phyloP scores from a whole-genome alignment of 139 green algal genomes.

The Penium margaritaceum region DNA sequence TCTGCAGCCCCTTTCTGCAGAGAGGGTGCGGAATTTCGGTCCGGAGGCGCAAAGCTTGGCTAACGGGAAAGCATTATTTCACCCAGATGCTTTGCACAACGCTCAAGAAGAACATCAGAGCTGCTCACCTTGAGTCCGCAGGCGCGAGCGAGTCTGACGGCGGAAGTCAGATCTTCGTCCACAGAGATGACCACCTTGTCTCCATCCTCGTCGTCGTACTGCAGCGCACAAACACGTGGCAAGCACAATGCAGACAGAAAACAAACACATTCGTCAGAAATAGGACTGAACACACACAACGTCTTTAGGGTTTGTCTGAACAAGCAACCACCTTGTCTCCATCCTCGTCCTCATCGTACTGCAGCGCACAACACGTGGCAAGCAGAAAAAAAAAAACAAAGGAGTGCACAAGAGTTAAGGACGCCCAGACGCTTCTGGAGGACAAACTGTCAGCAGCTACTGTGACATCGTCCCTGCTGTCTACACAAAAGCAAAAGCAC shows the following conservation, averaged over 20 bases:
- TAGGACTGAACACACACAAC: background rate
- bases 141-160: constrained; percentile 14
- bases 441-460: too few species aligned
- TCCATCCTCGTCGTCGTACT: constrained; percentile 41
- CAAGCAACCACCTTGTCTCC: too few species aligned
- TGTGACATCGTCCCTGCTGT: too few species aligned
- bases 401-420: too few species aligned
- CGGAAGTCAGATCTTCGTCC: constrained; percentile 29
- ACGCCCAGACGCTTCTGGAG: too few species aligned
- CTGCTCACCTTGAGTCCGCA: constrained; percentile 5
- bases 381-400: background rate
- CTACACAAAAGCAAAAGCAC: too few species aligned
- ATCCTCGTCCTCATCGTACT: too few species aligned
- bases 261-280: background rate
- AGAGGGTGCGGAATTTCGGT: background rate
- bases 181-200: constrained; percentile 36
- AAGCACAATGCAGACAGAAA: background rate
- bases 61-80: background rate
- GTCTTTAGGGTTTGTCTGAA: too few species aligned
- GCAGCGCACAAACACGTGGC: background rate
- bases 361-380: too few species aligned
- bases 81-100: background rate
- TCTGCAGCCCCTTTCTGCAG: too few species aligned
- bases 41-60: background rate
- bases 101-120: background rate